phyloP scores from a whole-genome alignment of 2,329 filamentous ascomycete genomes.

The Diaporthe longicolla region DNA sequence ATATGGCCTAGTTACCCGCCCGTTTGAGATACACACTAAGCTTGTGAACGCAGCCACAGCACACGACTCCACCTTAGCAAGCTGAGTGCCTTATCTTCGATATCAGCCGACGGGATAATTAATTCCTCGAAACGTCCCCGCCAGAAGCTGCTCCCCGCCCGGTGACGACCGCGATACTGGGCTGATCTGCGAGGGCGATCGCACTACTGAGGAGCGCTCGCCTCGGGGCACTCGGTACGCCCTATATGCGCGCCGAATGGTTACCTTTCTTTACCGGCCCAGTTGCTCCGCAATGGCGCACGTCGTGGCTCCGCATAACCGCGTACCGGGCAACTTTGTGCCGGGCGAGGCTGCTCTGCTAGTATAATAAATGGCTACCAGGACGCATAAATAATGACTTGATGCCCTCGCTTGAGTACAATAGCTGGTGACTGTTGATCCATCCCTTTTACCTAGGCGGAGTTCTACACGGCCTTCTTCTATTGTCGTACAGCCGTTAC shows the following conservation, averaged over 20 bases:
- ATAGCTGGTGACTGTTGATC: background rate
- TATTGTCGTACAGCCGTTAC: background rate
- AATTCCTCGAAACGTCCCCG: conserved; percentile 5
- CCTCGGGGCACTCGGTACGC: conserved; percentile 7
- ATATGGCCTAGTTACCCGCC: background rate
- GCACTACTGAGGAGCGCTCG: background rate
- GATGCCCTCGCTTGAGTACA: background rate
- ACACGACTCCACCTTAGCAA: conserved; percentile 3
- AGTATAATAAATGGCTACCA: background rate
- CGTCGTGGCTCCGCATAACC: background rate
- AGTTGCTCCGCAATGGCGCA: background rate
- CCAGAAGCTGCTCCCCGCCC: conserved; percentile 4
- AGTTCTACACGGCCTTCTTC: no score
- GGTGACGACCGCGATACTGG: background rate
- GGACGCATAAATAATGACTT: background rate
- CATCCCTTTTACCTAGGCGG: background rate
- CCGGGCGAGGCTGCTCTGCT: background rate
- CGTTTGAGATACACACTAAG: background rate
- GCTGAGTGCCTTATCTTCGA: background rate
- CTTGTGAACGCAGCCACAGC: background rate
- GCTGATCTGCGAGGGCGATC: conserved; percentile 12
- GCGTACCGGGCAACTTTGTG: conserved; percentile 11
- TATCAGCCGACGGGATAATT: conserved; percentile 25
- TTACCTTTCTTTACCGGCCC: background rate
- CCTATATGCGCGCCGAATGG: background rate